A percentile compares a stretch with the other conserved stretches of the same genome.
phyloP scores from a whole-genome alignment of 2,329 filamentous ascomycete species.

The Ceratocystis albifundus region DNA sequence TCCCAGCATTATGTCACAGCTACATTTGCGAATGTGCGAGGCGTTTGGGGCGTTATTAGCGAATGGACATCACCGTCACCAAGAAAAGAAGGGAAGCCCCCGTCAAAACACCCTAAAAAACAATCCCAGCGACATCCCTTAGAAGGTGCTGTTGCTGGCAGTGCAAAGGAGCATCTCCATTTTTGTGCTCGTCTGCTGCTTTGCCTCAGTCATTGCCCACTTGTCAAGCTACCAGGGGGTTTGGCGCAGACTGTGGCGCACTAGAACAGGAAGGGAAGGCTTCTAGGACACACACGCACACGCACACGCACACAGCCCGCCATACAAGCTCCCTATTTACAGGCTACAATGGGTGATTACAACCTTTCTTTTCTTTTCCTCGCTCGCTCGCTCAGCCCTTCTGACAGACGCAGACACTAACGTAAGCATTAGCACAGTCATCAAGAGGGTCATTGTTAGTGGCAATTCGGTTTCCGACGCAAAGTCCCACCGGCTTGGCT shows the following conservation, averaged over 20 bases:
- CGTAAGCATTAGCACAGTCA: not conserved
- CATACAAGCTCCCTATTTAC: too few relatives aligned
- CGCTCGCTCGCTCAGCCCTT: not conserved
- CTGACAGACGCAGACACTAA: not conserved
- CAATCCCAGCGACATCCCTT: not conserved
- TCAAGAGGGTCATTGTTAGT: constrained; percentile 4
- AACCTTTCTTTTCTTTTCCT: too few relatives aligned
- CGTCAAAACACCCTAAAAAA: not conserved
- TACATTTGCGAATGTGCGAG: not conserved
- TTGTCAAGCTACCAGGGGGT: not conserved
- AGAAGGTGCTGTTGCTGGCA: not conserved
- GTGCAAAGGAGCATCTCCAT: not conserved
- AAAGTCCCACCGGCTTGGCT: not conserved
- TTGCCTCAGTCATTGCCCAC: not conserved
- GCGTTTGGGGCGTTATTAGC: not conserved
- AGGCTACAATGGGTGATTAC: too few relatives aligned
- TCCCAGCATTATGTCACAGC: too few relatives aligned
- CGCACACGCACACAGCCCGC: too few relatives aligned
- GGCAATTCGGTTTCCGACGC: not conserved
- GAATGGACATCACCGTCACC: not conserved
- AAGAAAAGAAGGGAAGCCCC: not conserved
- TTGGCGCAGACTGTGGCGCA: not conserved
- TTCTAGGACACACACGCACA: not conserved
- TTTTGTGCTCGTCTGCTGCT: not conserved
- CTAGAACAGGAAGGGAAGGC: not conserved